phyloP scores from a whole-genome alignment of 2,329 filamentous ascomycete species.

The Dendryphion nanum region DNA sequence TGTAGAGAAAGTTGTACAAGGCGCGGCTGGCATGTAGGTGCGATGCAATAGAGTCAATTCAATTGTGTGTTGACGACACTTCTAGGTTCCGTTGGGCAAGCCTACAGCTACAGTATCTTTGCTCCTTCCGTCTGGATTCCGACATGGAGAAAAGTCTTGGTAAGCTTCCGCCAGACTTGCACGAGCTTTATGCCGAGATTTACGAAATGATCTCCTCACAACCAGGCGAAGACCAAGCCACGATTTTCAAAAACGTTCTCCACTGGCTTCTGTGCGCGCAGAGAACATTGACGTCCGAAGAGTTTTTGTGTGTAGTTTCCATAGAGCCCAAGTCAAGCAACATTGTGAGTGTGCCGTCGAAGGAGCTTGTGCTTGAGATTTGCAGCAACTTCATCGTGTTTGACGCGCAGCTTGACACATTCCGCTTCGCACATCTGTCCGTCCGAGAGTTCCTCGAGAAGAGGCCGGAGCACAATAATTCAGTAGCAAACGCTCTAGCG shows the following conservation, averaged over 20 bases:
- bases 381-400: constrained; percentile 29
- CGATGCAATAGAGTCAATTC: neutral
- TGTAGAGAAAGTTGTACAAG: constrained; percentile 13
- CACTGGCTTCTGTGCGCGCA: neutral
- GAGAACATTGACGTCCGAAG: neutral
- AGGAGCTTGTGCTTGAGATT: constrained; percentile 16
- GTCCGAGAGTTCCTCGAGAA: constrained; percentile 28
- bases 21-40: constrained; percentile 27
- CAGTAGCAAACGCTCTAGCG: constrained; percentile 7
- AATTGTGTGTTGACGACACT: constrained; percentile 11
- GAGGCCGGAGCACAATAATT: constrained; percentile 5
- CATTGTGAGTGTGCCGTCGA: constrained; percentile 2
- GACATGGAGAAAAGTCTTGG: constrained; percentile 22
- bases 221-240: neutral
- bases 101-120: constrained; percentile 28
- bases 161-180: constrained; percentile 15
- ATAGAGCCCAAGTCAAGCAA: neutral
- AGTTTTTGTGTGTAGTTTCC: neutral
- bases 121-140: constrained; percentile 12
- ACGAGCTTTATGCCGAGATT: constrained; percentile 9
- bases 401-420: constrained; percentile 19
- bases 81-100: constrained; percentile 34
- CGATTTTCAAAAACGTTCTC: neutral
- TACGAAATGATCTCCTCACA: constrained; percentile 5
- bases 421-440: constrained; percentile 34